Percentiles rank a stretch among this genome's conserved stretches.
Conservation (phyloP, 768 basidiomycete genomes). For the Rubroboletus pulcherrimus region DNA sequence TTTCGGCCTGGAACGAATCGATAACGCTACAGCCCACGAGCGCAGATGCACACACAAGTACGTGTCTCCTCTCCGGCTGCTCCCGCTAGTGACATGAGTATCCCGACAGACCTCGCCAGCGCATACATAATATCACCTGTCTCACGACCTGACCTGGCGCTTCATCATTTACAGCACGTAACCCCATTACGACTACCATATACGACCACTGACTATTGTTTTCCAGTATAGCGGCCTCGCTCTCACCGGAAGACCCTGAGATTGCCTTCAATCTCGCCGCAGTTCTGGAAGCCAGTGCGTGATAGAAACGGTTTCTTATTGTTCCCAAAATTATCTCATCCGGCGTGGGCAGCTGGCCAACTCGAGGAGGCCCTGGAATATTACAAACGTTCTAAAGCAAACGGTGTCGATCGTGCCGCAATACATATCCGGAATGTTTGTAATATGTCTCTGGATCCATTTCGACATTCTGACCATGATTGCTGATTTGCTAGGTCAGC, state of each 20-base stretch:
- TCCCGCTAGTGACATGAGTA: slow-evolving; percentile 20
- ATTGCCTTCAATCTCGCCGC: slow-evolving; percentile 90
- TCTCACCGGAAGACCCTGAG: slow-evolving; percentile 86
- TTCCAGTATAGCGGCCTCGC: slow-evolving; percentile 72
- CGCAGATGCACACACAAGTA: slow-evolving; percentile 86
- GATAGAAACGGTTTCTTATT: slow-evolving; percentile 29
- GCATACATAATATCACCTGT: slow-evolving; percentile 82
- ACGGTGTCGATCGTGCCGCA: slow-evolving; percentile 77
- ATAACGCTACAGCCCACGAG: slow-evolving; percentile 78
- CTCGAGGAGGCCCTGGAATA: slow-evolving; percentile 78
- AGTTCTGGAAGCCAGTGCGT: slow-evolving; percentile 83
- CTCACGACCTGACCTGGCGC: slow-evolving; percentile 79
- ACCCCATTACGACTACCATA: slow-evolving; percentile 26
- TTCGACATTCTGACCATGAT: slow-evolving; percentile 12
- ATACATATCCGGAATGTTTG: slow-evolving; percentile 80
- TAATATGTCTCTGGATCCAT: slow-evolving; percentile 19
- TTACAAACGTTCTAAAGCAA: slow-evolving; percentile 75
- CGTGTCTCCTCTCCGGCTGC: slow-evolving; percentile 29
- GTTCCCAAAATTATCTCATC: slow-evolving; percentile 32
- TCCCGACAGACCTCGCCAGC: slow-evolving; percentile 70
- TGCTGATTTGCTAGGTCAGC: slow-evolving; percentile 52
- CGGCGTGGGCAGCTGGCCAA: slow-evolving; percentile 54
- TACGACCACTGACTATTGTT: slow-evolving; percentile 31
- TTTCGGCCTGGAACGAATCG: slow-evolving; percentile 81
- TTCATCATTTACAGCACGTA: slow-evolving; percentile 76